phyloP scores from a whole-genome alignment of 1,284 basidiomycete species.

The Fomitopsis pinicola region DNA sequence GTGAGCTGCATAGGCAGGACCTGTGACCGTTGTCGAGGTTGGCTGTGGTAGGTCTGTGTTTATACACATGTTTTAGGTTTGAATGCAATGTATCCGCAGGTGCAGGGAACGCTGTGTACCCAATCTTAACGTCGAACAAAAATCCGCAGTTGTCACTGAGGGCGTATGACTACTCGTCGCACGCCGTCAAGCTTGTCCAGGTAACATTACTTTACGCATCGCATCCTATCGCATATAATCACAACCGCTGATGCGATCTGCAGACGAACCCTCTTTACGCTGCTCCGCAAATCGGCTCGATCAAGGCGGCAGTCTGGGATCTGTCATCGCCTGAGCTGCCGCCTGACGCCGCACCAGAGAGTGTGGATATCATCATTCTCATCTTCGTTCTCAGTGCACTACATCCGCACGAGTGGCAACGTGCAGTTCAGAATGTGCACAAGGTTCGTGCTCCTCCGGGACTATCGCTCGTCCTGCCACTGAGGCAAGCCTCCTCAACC shows the following conservation, averaged over 20 bases:
- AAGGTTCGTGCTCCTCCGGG: constrained; percentile 37
- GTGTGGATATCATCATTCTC: constrained; percentile 86
- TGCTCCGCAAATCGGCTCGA: constrained; percentile 62
- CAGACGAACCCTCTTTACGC: constrained; percentile 72
- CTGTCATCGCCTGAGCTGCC: constrained; percentile 71
- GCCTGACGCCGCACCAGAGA: constrained; percentile 54
- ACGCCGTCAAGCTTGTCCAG: constrained; percentile 91
- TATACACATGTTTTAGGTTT: constrained; percentile 5
- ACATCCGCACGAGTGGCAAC: constrained; percentile 90
- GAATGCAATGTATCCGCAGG: constrained; percentile 38
- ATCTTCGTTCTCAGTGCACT: constrained; percentile 95
- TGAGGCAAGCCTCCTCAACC: neutral
- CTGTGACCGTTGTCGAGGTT: constrained; percentile 73
- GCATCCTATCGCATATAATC: too few species aligned
- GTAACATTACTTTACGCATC: constrained; percentile 31
- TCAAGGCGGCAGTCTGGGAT: constrained; percentile 90
- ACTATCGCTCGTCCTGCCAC: neutral
- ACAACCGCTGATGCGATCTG: neutral
- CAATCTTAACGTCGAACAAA: constrained; percentile 76
- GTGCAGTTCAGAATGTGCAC: constrained; percentile 83
- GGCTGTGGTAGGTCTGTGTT: constrained; percentile 66
- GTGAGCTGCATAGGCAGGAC: constrained; percentile 58
- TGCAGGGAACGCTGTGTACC: constrained; percentile 93
- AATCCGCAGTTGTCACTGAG: constrained; percentile 74
- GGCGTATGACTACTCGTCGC: constrained; percentile 90